Conservation (phyloP, 371 early-diverging fungal genomes). For the Haplosporangium sp. region DNA sequence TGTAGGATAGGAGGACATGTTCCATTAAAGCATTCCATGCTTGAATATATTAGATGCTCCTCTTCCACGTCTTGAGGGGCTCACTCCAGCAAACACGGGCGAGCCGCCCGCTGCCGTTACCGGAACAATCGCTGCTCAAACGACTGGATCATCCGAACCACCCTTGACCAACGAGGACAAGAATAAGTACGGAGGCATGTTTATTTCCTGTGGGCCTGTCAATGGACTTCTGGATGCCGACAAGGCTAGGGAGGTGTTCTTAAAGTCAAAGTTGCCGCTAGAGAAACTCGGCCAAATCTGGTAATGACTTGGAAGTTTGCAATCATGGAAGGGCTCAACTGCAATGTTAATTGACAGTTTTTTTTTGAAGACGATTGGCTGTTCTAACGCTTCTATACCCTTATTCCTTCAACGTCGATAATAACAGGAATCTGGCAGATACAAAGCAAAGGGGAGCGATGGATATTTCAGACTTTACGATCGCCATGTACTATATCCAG, state of each 20-base stretch:
- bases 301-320: slow-evolving; percentile 19
- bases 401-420: not conserved
- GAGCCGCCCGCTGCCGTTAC: slow-evolving; percentile 28
- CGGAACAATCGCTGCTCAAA: slow-evolving; percentile 42
- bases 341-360: too few relatives aligned
- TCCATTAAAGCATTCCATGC: slow-evolving; percentile 20
- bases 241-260: slow-evolving; percentile 60
- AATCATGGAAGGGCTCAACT: not conserved
- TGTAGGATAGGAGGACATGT: slow-evolving; percentile 59
- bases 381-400: not conserved
- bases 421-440: slow-evolving; percentile 72
- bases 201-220: slow-evolving; percentile 73
- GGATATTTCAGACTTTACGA: slow-evolving; percentile 79
- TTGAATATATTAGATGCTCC: slow-evolving; percentile 20
- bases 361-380: too few relatives aligned
- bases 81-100: slow-evolving; percentile 23
- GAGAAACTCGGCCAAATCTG: slow-evolving; percentile 63
- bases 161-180: slow-evolving; percentile 65
- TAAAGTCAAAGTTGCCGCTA: slow-evolving; percentile 63
- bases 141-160: slow-evolving; percentile 31
- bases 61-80: slow-evolving; percentile 39
- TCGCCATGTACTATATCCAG: slow-evolving; percentile 85
- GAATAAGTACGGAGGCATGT: slow-evolving; percentile 76
- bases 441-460: slow-evolving; percentile 74
- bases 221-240: slow-evolving; percentile 73